Conservation (phyloP, 129 eudicot genomes). For the Tanacetum coccineum region DNA sequence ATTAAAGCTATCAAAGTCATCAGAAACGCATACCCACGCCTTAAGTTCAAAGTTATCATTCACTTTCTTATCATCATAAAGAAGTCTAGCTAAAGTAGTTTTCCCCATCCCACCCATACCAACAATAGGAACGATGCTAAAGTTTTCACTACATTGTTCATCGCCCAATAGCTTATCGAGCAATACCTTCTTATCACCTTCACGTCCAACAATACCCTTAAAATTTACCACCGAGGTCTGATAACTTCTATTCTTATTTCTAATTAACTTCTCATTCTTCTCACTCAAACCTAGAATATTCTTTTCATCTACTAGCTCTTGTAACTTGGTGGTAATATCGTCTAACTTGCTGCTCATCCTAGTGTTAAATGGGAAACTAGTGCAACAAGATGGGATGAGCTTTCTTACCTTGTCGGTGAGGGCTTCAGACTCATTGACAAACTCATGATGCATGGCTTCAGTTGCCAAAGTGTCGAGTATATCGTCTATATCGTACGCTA, state of each 20-base stretch:
- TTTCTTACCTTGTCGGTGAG: not conserved
- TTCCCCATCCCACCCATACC: too few relatives aligned
- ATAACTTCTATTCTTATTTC: not conserved
- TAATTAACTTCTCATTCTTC: not conserved
- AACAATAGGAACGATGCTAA: too few relatives aligned
- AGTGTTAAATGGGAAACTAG: not conserved
- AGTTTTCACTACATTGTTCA: not conserved
- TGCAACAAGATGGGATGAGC: not conserved
- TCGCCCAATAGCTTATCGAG: not conserved
- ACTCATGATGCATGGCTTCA: not conserved
- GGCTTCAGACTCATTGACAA: not conserved
- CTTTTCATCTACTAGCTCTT: not conserved
- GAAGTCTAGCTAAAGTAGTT: not conserved
- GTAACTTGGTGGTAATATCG: not conserved
- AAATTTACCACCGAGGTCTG: not conserved
- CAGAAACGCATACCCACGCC: too few relatives aligned
- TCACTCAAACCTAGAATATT: not conserved
- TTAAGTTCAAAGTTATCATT: too few relatives aligned
- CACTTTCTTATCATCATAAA: not conserved
- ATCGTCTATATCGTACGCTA: not conserved
- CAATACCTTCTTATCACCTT: not conserved
- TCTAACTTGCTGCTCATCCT: not conserved
- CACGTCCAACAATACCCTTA: not conserved
- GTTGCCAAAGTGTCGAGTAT: slow-evolving; percentile 5
- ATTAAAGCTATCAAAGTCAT: too few relatives aligned